Evolutionary conservation across 2,329 filamentous ascomycete genomes (phyloP), one percentile per base, ranked within the genome.

Genomic region (Herpotrichia juniperi): DNA sequence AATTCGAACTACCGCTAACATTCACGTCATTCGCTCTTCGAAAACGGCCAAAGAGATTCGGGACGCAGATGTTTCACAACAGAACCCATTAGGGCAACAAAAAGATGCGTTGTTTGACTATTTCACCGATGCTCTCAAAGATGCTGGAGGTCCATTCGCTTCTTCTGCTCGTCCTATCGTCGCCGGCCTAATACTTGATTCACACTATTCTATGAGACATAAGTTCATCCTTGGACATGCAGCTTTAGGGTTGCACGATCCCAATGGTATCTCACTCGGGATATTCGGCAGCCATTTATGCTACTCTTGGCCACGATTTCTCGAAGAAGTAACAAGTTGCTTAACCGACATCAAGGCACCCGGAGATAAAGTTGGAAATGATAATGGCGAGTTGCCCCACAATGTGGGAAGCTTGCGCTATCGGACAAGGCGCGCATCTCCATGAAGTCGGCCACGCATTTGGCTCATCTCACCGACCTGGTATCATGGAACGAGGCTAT

Each of bases 361-460:
- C 0, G 79, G 77, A 0, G 66, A 73, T 24, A 77, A 55, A 31
- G 54, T 63, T 16, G 58, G 58, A 2, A 59, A 59, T 16, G 52
- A 58, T 30, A 58, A 77, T 42, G 68, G 69, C 21, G 72, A 79
- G 51, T n/a, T 79, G 77, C 50, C 58, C 54, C 1, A 74, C 72
- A 16, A 74, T 79, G 65, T 77, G 77, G 70, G 75, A 76, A 50
- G 76, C 78, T 6, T 81, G 78, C 51, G 72, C 75, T 5, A 67
- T 79, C 14, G 69, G 73, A 1, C 72, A 74, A 57, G 70, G 68
- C 2, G 69, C 71, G 8, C 70, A 71, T 42, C 51, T 75, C n/a
- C 68, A 73, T 37, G 67, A 74, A 52, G 66, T 76, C 5, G 72
- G 71, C 14, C 69, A 72, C 57, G 72, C 73, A 14, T 74, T 75